Conservation (phyloP, 768 basidiomycete species). For the Mycena floridula region DNA sequence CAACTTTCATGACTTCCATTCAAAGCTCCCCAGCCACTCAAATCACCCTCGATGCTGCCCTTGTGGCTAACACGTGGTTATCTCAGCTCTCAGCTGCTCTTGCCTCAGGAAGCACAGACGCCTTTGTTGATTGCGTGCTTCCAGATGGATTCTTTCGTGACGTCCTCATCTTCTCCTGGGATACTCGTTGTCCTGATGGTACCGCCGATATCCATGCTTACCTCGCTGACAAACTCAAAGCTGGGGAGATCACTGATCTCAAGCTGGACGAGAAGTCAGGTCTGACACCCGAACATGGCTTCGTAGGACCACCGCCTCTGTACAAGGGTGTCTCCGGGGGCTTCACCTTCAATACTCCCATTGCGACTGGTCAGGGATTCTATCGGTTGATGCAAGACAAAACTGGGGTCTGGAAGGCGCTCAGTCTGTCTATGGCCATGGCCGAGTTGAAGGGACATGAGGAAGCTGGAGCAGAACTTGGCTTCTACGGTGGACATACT, state of each 20-base stretch:
- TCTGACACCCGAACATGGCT: slow-evolving; percentile 14
- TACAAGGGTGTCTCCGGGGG: slow-evolving; percentile 22
- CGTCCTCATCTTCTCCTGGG: slow-evolving; percentile 37
- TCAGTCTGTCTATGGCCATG: slow-evolving; percentile 26
- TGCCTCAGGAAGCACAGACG: slow-evolving; percentile 9
- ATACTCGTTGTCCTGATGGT: slow-evolving; percentile 29
- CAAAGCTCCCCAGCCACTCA: too few relatives aligned
- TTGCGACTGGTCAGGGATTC: slow-evolving; percentile 27
- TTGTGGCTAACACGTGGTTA: background rate
- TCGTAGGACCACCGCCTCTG: slow-evolving; percentile 4
- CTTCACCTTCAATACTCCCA: slow-evolving; percentile 29
- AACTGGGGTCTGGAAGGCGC: slow-evolving; percentile 27
- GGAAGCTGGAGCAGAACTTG: too few relatives aligned
- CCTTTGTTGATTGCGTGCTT: slow-evolving; percentile 20
- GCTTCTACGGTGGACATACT: slow-evolving; percentile 29
- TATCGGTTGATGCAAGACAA: slow-evolving; percentile 21
- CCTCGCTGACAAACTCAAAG: slow-evolving; percentile 16
- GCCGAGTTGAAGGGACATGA: slow-evolving; percentile 28
- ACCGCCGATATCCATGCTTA: slow-evolving; percentile 25
- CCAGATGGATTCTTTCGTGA: slow-evolving; percentile 34
- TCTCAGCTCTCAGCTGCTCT: background rate
- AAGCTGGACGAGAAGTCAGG: slow-evolving; percentile 17
- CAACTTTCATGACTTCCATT: too few relatives aligned
- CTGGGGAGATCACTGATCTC: slow-evolving; percentile 12
- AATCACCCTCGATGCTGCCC: too few relatives aligned